phyloP scores from a whole-genome alignment of 305 asterid species.

The Nicotiana rustica region DNA sequence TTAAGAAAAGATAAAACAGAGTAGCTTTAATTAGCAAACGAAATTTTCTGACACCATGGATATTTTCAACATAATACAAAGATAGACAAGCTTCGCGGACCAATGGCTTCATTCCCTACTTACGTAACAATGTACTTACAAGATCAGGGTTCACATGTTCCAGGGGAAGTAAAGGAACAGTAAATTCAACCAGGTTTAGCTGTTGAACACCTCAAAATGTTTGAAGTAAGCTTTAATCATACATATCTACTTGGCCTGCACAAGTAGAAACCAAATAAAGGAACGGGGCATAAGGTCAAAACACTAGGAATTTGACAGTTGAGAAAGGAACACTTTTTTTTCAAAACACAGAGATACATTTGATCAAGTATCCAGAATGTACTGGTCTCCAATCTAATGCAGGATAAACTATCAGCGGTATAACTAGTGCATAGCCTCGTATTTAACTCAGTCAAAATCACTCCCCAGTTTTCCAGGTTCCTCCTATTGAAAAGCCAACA shows the following conservation, averaged over 20 bases:
- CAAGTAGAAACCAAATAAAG: constrained; percentile 1
- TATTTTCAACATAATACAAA: constrained; percentile 45
- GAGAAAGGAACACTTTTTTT: constrained; percentile 12
- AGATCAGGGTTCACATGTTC: constrained; percentile 38
- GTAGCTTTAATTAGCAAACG: neutral
- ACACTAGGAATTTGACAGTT: neutral
- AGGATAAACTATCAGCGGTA: neutral
- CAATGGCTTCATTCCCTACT: constrained; percentile 66
- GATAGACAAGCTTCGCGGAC: constrained; percentile 52
- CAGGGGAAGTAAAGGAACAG: constrained; percentile 32
- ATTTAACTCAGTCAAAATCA: neutral
- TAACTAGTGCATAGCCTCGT: constrained; percentile 1
- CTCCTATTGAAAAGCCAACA: neutral
- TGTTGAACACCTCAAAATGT: constrained; percentile 38
- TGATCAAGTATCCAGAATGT: no score
- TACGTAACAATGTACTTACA: constrained; percentile 35
- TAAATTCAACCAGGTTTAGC: constrained; percentile 34
- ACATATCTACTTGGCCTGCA: neutral
- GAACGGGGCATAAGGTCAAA: neutral
- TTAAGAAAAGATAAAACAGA: neutral
- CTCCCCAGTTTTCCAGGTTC: neutral
- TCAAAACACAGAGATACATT: neutral
- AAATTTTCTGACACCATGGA: constrained; percentile 19
- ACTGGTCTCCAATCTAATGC: neutral
- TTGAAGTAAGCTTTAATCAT: constrained; percentile 21